Percentiles rank a stretch among this genome's conserved stretches.
phyloP scores from a whole-genome alignment of 208 protist genomes.

The Sergeia podlipaevii region DNA sequence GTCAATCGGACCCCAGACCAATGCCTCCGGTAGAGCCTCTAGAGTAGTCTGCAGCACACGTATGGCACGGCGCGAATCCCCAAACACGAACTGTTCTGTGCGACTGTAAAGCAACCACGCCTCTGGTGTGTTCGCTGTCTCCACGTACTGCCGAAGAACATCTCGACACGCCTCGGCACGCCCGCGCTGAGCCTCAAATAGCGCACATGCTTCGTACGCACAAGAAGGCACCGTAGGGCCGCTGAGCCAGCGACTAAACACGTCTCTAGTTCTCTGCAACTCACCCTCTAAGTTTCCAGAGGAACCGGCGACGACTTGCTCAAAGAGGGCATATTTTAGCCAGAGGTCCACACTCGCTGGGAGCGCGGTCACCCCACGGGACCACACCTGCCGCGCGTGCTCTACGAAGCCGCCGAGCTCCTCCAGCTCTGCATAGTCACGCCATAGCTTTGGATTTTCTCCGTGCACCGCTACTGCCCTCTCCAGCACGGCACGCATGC shows the following conservation, averaged over 20 bases:
- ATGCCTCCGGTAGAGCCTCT: constrained; percentile 59
- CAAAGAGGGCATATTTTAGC: constrained; percentile 95
- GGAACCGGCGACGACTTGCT: constrained; percentile 93
- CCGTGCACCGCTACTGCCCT: constrained; percentile 90
- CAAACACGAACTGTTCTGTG: constrained; percentile 81
- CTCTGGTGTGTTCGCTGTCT: constrained; percentile 47
- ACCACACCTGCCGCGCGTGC: constrained; percentile 96
- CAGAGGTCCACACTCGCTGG: constrained; percentile 96
- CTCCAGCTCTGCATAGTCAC: constrained; percentile 99
- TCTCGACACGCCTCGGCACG: constrained; percentile 40
- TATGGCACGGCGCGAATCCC: constrained; percentile 35
- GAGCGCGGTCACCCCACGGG: constrained; percentile 94
- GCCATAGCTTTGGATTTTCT: constrained; percentile 88
- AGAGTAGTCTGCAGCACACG: constrained; percentile 67
- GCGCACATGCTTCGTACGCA: too few relatives aligned
- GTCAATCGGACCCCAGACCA: constrained; percentile 33
- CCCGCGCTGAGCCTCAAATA: constrained; percentile 33
- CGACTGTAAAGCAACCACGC: constrained; percentile 88
- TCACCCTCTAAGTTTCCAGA: too few relatives aligned
- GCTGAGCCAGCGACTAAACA: constrained; percentile 4
- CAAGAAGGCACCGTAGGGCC: too few relatives aligned
- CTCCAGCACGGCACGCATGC: constrained; percentile 96
- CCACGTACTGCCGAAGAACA: constrained; percentile 66
- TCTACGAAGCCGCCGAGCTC: constrained; percentile 96
- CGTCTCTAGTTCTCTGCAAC: too few relatives aligned